Percentiles rank a stretch among this genome's conserved stretches.
Evolutionary conservation across 106 monocot genomes (phyloP).

Genomic region (Acanthochlamys bracteata): DNA sequence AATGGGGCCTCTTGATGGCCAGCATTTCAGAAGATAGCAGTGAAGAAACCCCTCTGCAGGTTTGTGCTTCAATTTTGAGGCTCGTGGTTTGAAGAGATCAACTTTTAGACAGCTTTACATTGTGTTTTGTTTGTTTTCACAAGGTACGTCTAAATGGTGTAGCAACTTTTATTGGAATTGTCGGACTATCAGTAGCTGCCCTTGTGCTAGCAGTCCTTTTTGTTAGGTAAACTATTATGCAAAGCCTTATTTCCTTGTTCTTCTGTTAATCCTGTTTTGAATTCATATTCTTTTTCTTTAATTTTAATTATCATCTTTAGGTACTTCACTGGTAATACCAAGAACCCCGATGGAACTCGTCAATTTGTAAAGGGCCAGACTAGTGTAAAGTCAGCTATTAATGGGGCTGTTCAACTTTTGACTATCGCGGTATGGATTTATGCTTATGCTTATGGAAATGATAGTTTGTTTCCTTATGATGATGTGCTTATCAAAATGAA

Average conservation of each 20-base stretch:
- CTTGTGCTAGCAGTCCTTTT: slow-evolving; percentile 67
- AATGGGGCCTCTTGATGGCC: slow-evolving; percentile 97
- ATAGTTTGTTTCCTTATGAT: too few relatives aligned
- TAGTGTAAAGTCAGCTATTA: slow-evolving; percentile 30
- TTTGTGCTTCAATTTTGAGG: slow-evolving; percentile 7
- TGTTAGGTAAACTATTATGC: slow-evolving; percentile 50
- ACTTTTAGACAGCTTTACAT: too few relatives aligned
- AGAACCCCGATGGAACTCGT: slow-evolving; percentile 44
- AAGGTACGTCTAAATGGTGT: slow-evolving; percentile 98
- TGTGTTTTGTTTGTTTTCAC: not conserved
- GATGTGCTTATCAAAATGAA: too few relatives aligned
- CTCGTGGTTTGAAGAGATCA: too few relatives aligned
- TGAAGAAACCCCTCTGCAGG: slow-evolving; percentile 99
- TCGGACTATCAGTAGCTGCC: slow-evolving; percentile 73
- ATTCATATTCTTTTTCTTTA: too few relatives aligned
- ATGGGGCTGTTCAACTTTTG: slow-evolving; percentile 51
- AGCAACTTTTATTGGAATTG: slow-evolving; percentile 85
- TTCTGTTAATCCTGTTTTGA: too few relatives aligned
- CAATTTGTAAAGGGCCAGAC: slow-evolving; percentile 54
- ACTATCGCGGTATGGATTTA: slow-evolving; percentile 63
- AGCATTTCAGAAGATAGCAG: slow-evolving; percentile 91
- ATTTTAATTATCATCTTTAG: too few relatives aligned
- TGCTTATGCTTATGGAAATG: too few relatives aligned
- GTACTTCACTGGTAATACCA: slow-evolving; percentile 52
- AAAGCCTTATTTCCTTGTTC: too few relatives aligned